Base-by-base conservation (phyloP, 495 filamentous ascomycete genomes). In the Aspergillus leporis region DNA sequence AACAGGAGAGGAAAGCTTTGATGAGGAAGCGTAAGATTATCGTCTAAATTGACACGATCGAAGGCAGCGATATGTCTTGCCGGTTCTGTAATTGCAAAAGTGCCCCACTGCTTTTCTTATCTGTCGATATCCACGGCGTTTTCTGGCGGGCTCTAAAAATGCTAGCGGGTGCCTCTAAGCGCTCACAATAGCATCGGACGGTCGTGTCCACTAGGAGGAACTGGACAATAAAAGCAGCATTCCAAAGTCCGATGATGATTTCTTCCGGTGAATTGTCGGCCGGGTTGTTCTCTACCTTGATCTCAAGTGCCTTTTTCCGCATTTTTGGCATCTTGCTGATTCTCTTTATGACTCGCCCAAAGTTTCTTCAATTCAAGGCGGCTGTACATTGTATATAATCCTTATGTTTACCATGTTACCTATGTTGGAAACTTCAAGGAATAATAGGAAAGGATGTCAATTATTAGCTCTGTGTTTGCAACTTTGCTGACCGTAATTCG, bases 1-100 rank as follows among this genome's bases (percentile, higher is more conserved):
- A 92, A 66, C 85, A 86, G 69, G 78, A 89, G 71, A 79, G 91
- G 61, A 83, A 88, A 74, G 85, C 83, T 58, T 66, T 87, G 67
- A 92, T 92, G 82, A 80, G 79, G 66, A 78, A 87, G 74, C 77
- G 91, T 62, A 88, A 87, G 28, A 82, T 71, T 40, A 63, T 28
- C 60, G 65, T 66, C 62, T 63, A 53, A 66, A 49, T 61, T 40
- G 62, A 61, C 59, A 43, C 54, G 45, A 55, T 55, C 54, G 62
- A 63, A 51, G 54, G 54, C 55, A 58, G 59, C 61, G 55, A 58
- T 43, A 40, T 50, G 38, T 55, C 45, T 51, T 28, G 19, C 43
- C 58, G 54, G 56, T 65, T 57, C 54, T 61, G 47, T 66, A 59
- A 47, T 60, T 53, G 45, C 57, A 65, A 62, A n/a, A 70, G 65